Base-by-base conservation (phyloP, 2,329 filamentous ascomycete species). In the Fusarium phyllophilum region DNA sequence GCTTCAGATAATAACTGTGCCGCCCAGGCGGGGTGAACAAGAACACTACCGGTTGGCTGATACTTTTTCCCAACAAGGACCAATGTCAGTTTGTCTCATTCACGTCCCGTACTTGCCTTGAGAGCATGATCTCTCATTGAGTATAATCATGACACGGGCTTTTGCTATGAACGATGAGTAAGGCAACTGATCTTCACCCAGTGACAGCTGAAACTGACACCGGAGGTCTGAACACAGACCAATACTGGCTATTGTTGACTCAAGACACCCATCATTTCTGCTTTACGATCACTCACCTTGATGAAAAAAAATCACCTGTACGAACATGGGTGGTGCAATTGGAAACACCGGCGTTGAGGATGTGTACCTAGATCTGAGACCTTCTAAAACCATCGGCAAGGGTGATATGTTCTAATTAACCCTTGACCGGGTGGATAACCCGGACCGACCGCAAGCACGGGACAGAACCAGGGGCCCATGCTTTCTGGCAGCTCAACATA, bases 281-380 rank as follows among this genome's bases (percentile, higher is more conserved):
- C 39, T 68, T 45, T n/a, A 64, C 29, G 39, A 67, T 36, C 24
- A n/a, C 38, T 58, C 15, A 41, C 38, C 56, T 33, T 34, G 38
- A 65, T 56, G 63, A 24, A 38, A 60, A 60, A 60, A 51, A 54
- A 33, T 42, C 31, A 55, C 22, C 33, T 56, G n/a, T 46, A 39
- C 44, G 48, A 45, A 24, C 46, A 64, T 68, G 56, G 59, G 51
- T 72, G 51, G 58, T 55, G 41, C 26, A 34, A 75, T 73, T 62
- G 56, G 73, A 77, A 75, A 73, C 75, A 64, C 73, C 63, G 76
- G 73, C 72, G 76, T 68, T 41, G 54, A 75, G 51, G 56, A 64
- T 39, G 51, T 58, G 41, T 39, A 62, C 54, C 63, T 67, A 64
- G 75, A 62, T 62, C 71, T 69, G 66, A 69, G 56, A 69, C 66